Conservation (phyloP, 495 filamentous ascomycete species). For the Tuber microsphaerosporum region DNA sequence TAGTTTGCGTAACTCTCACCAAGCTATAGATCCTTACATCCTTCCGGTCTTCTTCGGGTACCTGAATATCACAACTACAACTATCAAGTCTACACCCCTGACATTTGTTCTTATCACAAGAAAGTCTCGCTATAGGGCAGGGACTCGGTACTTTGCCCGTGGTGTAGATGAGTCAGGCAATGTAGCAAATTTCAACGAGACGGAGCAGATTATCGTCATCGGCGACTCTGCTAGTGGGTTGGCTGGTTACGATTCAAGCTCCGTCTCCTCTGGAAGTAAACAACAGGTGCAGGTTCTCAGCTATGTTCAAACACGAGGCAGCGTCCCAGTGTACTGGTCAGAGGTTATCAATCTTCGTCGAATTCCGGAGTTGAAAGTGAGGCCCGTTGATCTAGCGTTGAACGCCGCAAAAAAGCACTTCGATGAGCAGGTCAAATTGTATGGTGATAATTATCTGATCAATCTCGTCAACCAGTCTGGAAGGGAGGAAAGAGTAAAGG, state of each 20-base stretch:
- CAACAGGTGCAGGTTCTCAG: slow-evolving; percentile 67
- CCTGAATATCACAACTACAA: slow-evolving; percentile 74
- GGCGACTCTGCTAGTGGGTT: slow-evolving; percentile 69
- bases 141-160: slow-evolving; percentile 88
- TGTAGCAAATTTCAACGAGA: slow-evolving; percentile 96
- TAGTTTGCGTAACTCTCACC: slow-evolving; percentile 58
- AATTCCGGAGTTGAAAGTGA: slow-evolving; percentile 78
- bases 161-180: slow-evolving; percentile 89
- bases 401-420: slow-evolving; percentile 78
- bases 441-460: slow-evolving; percentile 93
- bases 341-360: slow-evolving; percentile 87
- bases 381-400: slow-evolving; percentile 72
- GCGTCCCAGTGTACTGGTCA: slow-evolving; percentile 89
- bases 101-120: slow-evolving; percentile 84
- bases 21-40: slow-evolving; percentile 73
- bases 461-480: slow-evolving; percentile 95
- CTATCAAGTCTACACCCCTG: slow-evolving; percentile 69
- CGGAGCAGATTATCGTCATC: slow-evolving; percentile 80
- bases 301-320: slow-evolving; percentile 92
- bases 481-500: slow-evolving; percentile 76
- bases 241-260: slow-evolving; percentile 53
- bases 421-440: slow-evolving; percentile 78
- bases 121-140: slow-evolving; percentile 73
- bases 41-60: slow-evolving; percentile 91
- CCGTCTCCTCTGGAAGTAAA: slow-evolving; percentile 17